Evolutionary conservation across 2,329 filamentous ascomycete species (phyloP), one percentile per base, ranked within the genome.

Genomic region (Cyanodermella asteris): DNA sequence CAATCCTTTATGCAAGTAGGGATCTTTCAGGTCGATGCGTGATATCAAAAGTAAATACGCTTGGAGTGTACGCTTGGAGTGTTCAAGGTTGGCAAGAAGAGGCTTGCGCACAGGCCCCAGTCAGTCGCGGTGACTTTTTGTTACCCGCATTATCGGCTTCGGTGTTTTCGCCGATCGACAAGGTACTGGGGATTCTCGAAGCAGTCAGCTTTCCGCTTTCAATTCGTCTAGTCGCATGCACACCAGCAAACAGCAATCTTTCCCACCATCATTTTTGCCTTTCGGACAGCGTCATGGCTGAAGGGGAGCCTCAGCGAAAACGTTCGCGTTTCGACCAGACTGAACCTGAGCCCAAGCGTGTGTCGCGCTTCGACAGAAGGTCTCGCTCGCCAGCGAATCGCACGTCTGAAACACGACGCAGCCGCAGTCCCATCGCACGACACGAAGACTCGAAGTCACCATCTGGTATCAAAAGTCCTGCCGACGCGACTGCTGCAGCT

Each of bases 311-410:
- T 44, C 67, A n/a, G n/a, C n/a, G n/a, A 31, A 91, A 91, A 59
- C 74, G 81, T 33, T 91, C 81, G 43, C 80, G 84, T 48, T 93
- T 94, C 51, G 84, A 94, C 46, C 78, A 90, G 49, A 87, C 71
- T 23, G 78, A 84, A 45, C 70, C 76, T 5, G 78, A 87, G 42
- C 68, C 74, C 29, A 72, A 71, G 41, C 62, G 70, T 38, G 44
- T 63, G 21, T 90, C 81, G 24, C 68, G 82, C 45, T 93, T 91
- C 50, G 84, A 93, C 51, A 70, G 82, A 39, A 74, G 87, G 39
- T 94, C 87, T 30, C 74, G 80, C 36, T 91, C 81, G 16, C 81
- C 81, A 13, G 63, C 67, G 14, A 50, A 53, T 30, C 62, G 67
- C 40, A 65, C 70, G 37, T 58, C 67, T 14, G 77, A 90, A 33